Percentiles rank a stretch among this genome's conserved stretches.
Conservation (phyloP, 352 stramenopile genomes). For the Globisporangium iwayamae region DNA sequence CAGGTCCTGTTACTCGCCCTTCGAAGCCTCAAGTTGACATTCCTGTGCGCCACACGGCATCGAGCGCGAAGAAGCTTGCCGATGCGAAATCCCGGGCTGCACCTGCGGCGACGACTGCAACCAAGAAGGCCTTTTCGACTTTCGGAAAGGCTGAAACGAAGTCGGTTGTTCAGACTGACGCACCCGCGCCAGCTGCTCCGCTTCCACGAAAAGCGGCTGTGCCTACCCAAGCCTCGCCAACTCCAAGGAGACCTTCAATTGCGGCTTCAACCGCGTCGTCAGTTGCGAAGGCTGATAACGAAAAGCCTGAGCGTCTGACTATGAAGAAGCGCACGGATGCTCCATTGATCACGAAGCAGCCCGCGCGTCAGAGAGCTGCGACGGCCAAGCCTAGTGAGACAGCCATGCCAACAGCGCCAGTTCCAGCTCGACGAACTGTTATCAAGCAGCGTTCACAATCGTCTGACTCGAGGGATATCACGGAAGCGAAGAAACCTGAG, state of each 20-base stretch:
- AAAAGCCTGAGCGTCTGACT: not conserved
- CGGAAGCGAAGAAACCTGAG: conserved; percentile 2
- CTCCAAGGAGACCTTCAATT: conserved; percentile 5
- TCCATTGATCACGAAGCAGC: not conserved
- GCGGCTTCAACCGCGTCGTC: conserved; percentile 14
- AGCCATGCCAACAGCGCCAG: not conserved
- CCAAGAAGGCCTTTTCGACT: conserved; percentile 3
- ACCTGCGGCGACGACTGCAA: not conserved
- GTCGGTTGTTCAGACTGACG: not conserved
- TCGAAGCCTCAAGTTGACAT: not conserved
- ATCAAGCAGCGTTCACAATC: conserved; percentile 14
- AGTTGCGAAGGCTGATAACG: conserved; percentile 5
- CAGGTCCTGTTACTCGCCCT: not conserved
- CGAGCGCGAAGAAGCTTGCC: conserved; percentile 12
- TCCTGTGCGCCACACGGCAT: conserved; percentile 8
- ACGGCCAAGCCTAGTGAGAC: not conserved
- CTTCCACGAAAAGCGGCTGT: conserved; percentile 14
- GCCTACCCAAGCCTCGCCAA: conserved; percentile 6
- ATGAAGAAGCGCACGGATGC: not conserved
- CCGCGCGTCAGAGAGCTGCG: conserved; percentile 1
- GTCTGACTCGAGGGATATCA: conserved; percentile 13
- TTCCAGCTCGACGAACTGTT: not conserved
- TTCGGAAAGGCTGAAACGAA: conserved; percentile 2
- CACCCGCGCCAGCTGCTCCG: not conserved
- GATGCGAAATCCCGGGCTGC: conserved; percentile 8